Evolutionary conservation across 768 basidiomycete species (phyloP).

Genomic region (Trametes maxima): DNA sequence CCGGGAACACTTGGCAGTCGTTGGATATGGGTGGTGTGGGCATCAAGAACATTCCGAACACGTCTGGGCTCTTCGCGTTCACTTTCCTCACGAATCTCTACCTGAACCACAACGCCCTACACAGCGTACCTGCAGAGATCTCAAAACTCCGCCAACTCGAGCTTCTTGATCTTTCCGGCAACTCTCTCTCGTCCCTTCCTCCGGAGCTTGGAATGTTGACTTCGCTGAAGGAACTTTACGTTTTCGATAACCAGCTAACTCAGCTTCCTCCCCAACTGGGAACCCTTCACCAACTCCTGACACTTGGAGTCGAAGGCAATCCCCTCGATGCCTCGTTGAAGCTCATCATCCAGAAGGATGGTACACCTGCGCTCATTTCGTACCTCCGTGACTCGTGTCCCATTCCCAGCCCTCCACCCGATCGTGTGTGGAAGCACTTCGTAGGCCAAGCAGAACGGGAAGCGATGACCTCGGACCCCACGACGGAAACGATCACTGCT

Average conservation of each 20-base stretch:
- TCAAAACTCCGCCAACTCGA: slow-evolving; percentile 83
- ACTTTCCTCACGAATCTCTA: slow-evolving; percentile 93
- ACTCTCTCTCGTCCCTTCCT: slow-evolving; percentile 76
- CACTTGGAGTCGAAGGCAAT: slow-evolving; percentile 96
- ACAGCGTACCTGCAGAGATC: slow-evolving; percentile 79
- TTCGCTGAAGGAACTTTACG: slow-evolving; percentile 85
- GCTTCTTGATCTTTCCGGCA: slow-evolving; percentile 89
- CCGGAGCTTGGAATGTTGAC: slow-evolving; percentile 90
- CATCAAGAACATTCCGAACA: slow-evolving; percentile 85
- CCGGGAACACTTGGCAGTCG: slow-evolving; percentile 83
- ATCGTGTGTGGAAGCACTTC: slow-evolving; percentile 74
- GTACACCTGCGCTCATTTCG: slow-evolving; percentile 85
- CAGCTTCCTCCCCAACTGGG: slow-evolving; percentile 88
- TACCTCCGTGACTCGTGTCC: slow-evolving; percentile 95
- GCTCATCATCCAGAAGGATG: slow-evolving; percentile 88
- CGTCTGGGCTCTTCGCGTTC: slow-evolving; percentile 78
- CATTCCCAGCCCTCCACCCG: slow-evolving; percentile 76
- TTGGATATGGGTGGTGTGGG: slow-evolving; percentile 96
- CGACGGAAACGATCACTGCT: slow-evolving; percentile 75
- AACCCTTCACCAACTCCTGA: slow-evolving; percentile 87
- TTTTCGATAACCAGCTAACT: slow-evolving; percentile 94
- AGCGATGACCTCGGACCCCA: slow-evolving; percentile 58
- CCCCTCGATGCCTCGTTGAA: slow-evolving; percentile 81
- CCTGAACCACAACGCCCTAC: slow-evolving; percentile 92
- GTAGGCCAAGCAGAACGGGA: slow-evolving; percentile 62